Percentiles rank a stretch among this genome's conserved stretches.
These are phyloP conservation scores for Dispira parvispora DNA, from an alignment of 192 early-diverging fungal species.

Conservation along the genomic window DNA sequence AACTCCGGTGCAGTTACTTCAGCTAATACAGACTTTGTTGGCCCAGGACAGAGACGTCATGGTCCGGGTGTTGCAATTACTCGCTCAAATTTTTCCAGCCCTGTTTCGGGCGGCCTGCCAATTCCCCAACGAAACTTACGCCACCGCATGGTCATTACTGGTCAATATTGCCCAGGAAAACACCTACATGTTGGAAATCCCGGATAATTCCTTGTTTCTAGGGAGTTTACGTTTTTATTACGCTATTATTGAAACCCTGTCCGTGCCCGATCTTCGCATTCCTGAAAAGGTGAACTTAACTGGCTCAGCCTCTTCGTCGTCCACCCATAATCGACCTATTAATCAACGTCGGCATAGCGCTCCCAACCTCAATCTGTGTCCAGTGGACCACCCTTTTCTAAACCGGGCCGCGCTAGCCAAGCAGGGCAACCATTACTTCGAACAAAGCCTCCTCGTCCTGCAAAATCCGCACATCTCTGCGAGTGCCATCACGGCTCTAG, in stretches of 20 bases:
- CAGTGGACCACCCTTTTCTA: background rate
- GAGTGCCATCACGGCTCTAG: background rate
- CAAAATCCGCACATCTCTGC: conserved; percentile 2
- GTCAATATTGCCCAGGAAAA: background rate
- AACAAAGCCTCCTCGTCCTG: conserved; percentile 4
- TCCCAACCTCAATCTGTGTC: background rate
- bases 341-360: background rate
- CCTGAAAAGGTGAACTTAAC: conserved; percentile 6
- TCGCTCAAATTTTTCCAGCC: background rate
- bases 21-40: background rate
- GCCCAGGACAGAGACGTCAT: conserved; percentile 2
- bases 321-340: conserved; percentile 5
- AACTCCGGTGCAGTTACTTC: background rate
- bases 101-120: background rate
- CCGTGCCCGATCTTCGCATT: conserved; percentile 1
- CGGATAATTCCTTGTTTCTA: conserved; percentile 5
- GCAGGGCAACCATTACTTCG: conserved; percentile 1
- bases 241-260: background rate
- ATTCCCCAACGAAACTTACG: background rate
- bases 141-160: conserved; percentile 2
- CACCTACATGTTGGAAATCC: conserved; percentile 8
- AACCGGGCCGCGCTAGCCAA: background rate
- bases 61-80: background rate
- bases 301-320: background rate
- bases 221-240: conserved; percentile 6